Conservation (phyloP, 495 filamentous ascomycete species). For the Rhypophila decipiens region DNA sequence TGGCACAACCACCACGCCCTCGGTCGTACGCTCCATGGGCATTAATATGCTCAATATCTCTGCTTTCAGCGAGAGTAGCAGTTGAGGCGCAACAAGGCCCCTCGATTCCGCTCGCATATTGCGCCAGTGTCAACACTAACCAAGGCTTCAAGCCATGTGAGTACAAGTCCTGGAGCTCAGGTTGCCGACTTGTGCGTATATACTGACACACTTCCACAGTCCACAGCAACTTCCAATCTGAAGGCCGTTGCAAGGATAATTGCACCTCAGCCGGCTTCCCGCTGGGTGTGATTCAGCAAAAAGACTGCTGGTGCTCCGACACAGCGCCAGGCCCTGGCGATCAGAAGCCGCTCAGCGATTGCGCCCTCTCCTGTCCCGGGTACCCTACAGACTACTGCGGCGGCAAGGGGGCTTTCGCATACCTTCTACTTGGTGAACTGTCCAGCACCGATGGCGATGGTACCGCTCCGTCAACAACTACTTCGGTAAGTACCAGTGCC, state of each 20-base stretch:
- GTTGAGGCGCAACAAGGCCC: slow-evolving; percentile 12
- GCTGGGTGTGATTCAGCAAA: slow-evolving; percentile 32
- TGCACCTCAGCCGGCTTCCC: slow-evolving; percentile 27
- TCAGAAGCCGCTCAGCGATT: slow-evolving; percentile 26
- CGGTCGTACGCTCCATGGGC: too few relatives aligned
- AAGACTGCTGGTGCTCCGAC: slow-evolving; percentile 41
- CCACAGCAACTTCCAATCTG: slow-evolving; percentile 36
- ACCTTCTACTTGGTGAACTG: slow-evolving; percentile 27
- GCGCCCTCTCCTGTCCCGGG: slow-evolving; percentile 33
- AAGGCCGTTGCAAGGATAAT: slow-evolving; percentile 36
- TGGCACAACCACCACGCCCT: neutral
- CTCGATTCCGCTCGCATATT: slow-evolving; percentile 31
- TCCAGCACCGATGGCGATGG: slow-evolving; percentile 22
- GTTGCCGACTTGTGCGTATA: neutral
- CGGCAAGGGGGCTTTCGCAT: slow-evolving; percentile 31
- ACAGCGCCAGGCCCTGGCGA: slow-evolving; percentile 23
- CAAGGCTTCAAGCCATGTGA: slow-evolving; percentile 25
- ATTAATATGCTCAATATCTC: slow-evolving; percentile 4
- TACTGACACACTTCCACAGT: slow-evolving; percentile 17
- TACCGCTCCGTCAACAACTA: neutral
- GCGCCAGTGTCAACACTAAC: slow-evolving; percentile 37
- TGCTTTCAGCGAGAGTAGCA: slow-evolving; percentile 6
- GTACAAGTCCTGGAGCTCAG: slow-evolving; percentile 5
- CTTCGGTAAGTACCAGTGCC: neutral
- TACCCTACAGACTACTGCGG: slow-evolving; percentile 37